These are phyloP conservation scores for Sonneratia caseolaris DNA, from an alignment of 345 rosid species.

Conservation along the genomic window DNA sequence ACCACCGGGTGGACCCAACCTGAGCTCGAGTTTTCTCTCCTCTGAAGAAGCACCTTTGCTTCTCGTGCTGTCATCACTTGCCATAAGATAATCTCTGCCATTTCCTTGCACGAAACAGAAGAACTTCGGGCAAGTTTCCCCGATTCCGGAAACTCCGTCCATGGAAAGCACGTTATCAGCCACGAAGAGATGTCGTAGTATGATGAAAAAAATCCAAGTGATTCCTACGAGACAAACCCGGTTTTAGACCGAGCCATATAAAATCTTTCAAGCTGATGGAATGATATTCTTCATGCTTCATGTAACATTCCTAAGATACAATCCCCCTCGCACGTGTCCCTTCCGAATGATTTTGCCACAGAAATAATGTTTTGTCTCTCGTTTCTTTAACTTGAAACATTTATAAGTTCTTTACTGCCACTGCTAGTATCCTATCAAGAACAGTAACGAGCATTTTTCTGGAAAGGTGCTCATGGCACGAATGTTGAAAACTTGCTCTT, in stretches of 20 bases:
- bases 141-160: constrained; percentile 10
- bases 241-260: background rate
- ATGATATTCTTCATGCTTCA: background rate
- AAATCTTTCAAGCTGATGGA: background rate
- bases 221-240: background rate
- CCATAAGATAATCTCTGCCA: constrained; percentile 37
- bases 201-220: background rate
- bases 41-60: constrained; percentile 26
- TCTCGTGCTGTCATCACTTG: constrained; percentile 16
- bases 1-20: constrained; percentile 84
- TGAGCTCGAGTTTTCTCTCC: constrained; percentile 82
- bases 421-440: too few species aligned
- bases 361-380: too few species aligned
- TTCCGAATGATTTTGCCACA: too few species aligned
- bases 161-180: background rate
- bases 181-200: background rate
- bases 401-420: too few species aligned
- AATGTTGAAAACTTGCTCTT: background rate
- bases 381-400: too few species aligned
- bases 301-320: background rate
- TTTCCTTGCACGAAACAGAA: constrained; percentile 48
- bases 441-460: too few species aligned
- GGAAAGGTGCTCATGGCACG: too few species aligned
- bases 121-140: constrained; percentile 32
- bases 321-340: too few species aligned